Base-by-base conservation (phyloP, 2,329 filamentous ascomycete genomes). In the Colletotrichum sp. region DNA sequence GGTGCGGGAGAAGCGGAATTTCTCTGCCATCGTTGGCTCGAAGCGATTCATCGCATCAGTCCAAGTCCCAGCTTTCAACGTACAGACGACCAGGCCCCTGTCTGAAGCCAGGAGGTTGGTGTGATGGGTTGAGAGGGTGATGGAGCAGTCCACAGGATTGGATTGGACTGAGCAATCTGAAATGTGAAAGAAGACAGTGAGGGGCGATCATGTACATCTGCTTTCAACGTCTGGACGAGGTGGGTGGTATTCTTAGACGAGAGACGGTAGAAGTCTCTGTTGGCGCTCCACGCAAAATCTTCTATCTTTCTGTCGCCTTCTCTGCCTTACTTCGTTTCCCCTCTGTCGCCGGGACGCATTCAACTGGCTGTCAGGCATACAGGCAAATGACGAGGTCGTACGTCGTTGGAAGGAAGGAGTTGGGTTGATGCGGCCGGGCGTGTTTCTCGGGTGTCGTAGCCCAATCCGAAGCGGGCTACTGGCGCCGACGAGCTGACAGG, bases 1-100 rank as follows among this genome's bases (percentile, higher is more conserved):
- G 32, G 67, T 71, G 72, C 66, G 55, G 52, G 25, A 68, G 70
- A 77, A 67, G 39, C 62, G 66, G 39, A 65, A 75, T 64, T 76
- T 73, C 64, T 65, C 69, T 27, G 63, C 55, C 73, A 67, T 52
- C 36, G 62, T 69, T 76, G 74, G 59, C 59, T 62, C 55, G 44
- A 72, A 32, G 44, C 57, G 65, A 15, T 61, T 69, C 52, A 61
- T 69, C 64, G 67, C 44, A 76, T 52, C 15, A 29, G 27, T 32
- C 55, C 49, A 44, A 61, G 44, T 62, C 55, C 69, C 55, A 64
- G 55, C 55, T 63, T 75, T 62, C 62, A 49, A 63, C n/a, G n/a
- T 59, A 39, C 27, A 70, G 72, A 59, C 59, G 69, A 44, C 29
- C 44, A 32, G n/a, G 11, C 57, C 69, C 63, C 57, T 68, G 63